Evolutionary conservation across 1,284 basidiomycete genomes (phyloP), one percentile per base, ranked within the genome.

Genomic region (Rhodofomes roseus): DNA sequence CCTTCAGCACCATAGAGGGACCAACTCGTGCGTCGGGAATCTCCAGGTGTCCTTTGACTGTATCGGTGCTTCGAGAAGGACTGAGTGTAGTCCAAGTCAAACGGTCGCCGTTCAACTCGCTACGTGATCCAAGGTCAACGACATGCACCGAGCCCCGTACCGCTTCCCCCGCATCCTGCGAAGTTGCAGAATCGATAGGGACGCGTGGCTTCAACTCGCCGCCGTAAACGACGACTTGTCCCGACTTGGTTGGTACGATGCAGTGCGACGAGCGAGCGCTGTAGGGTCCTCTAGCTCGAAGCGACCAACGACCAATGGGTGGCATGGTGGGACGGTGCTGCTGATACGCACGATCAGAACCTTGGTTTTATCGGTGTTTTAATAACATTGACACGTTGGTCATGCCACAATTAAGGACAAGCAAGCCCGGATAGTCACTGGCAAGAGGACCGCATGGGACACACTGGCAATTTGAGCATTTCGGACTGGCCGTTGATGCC

Each of bases 131-230:
- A 12, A 68, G 55, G 44, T 69, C 65, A 39, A 76, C 63, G 25
- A 65, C 44, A 41, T 76, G 74, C 50, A 73, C 57, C 0, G 68
- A 64, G 27, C 66, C 68, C n/a, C 57, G 60, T 36, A 62, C 57
- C 4, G 56, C 59, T 7, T 37, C 52, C 4, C 12, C 12, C 1
- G 64, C 62, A 5, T 56, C 18, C 18, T 48, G 43, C n/a, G 43
- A 4, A 14, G 16, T 41, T 11, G 50, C 63, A 4, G 61, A 56
- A 55, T 73, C 70, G 22, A 80, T 71, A 2, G 80, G 79, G 20
- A 66, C 65, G 41, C 77, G 72, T 0, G 80, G 76, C 55, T 69
- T 70, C 48, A 71, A 67, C 61, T 81, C 79, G 31, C 80, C 79
- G 7, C 74, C 71, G 58, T 77, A 78, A 59, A 79, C 56, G 22